Percentiles rank a stretch among this genome's conserved stretches.
phyloP scores from a whole-genome alignment of 1,139 yeast genomes.

The Hansenula lynferdii region DNA sequence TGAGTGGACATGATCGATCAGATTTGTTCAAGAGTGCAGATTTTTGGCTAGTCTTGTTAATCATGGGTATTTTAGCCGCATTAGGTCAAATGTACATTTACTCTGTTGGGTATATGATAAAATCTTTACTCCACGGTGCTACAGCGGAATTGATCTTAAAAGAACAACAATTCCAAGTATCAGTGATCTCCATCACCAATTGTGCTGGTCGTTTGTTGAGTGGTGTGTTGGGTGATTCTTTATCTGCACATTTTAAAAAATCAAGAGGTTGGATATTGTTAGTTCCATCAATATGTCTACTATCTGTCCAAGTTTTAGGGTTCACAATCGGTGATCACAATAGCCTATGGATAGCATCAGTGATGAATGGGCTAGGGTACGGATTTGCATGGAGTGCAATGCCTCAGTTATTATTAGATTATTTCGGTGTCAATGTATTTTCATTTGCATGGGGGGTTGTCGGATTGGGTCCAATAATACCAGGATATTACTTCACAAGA shows the following conservation, averaged over 20 bases:
- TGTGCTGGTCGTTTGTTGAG: conserved; percentile 48
- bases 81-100: conserved; percentile 61
- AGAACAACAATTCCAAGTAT: conserved; percentile 54
- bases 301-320: conserved; percentile 39
- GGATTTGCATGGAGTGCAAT: conserved; percentile 54
- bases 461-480: conserved; percentile 48
- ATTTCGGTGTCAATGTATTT: conserved; percentile 50
- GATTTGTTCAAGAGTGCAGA: conserved; percentile 30
- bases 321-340: conserved; percentile 26
- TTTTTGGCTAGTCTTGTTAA: conserved; percentile 46
- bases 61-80: conserved; percentile 48
- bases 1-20: conserved; percentile 5
- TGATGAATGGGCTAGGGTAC: conserved; percentile 48
- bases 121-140: conserved; percentile 34
- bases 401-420: conserved; percentile 55
- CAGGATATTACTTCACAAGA: conserved; percentile 45
- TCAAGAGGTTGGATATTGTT: conserved; percentile 43
- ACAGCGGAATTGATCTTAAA: conserved; percentile 34
- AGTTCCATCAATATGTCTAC: conserved; percentile 33
- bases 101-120: conserved; percentile 56
- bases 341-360: conserved; percentile 35
- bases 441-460: conserved; percentile 57
- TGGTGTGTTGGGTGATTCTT: conserved; percentile 48
- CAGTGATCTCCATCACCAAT: conserved; percentile 48
- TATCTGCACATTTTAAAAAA: conserved; percentile 37